phyloP scores from a whole-genome alignment of 306 rosid species.

The Dalbergia cultrata region DNA sequence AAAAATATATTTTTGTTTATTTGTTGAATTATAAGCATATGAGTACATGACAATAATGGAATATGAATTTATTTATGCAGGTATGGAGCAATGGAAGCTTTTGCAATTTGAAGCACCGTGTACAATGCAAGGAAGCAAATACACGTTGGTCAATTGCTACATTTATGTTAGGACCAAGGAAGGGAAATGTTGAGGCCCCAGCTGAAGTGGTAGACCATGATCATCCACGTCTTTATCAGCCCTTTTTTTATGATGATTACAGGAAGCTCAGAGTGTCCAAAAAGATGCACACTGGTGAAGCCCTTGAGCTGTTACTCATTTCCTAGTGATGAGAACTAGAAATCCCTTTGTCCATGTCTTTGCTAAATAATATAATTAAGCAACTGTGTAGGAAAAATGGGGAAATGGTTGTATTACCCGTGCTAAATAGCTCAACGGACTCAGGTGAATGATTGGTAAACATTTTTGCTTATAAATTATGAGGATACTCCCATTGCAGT shows the following conservation, averaged over 20 bases:
- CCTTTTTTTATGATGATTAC: constrained; percentile 55
- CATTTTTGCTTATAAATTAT: background rate
- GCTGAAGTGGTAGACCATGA: constrained; percentile 57
- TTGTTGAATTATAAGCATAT: too few species aligned
- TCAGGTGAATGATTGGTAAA: background rate
- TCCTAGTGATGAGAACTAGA: background rate
- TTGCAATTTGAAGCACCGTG: constrained; percentile 63
- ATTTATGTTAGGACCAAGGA: constrained; percentile 61
- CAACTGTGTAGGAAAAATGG: background rate
- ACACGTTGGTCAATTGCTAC: constrained; percentile 60
- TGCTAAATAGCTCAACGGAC: background rate
- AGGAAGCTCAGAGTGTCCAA: constrained; percentile 52
- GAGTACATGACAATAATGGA: too few species aligned
- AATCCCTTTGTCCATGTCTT: background rate
- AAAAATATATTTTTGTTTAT: too few species aligned
- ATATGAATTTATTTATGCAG: background rate
- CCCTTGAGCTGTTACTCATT: constrained; percentile 52
- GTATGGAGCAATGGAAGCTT: constrained; percentile 78
- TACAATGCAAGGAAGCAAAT: constrained; percentile 61
- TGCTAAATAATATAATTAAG: background rate
- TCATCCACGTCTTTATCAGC: constrained; percentile 53
- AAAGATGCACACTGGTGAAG: constrained; percentile 54
- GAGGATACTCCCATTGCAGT: background rate
- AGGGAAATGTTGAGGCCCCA: constrained; percentile 56
- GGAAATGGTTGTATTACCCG: too few species aligned